Evolutionary conservation across 192 early-diverging fungal genomes (phyloP).

Genomic region (Backusella tarrabulga): DNA sequence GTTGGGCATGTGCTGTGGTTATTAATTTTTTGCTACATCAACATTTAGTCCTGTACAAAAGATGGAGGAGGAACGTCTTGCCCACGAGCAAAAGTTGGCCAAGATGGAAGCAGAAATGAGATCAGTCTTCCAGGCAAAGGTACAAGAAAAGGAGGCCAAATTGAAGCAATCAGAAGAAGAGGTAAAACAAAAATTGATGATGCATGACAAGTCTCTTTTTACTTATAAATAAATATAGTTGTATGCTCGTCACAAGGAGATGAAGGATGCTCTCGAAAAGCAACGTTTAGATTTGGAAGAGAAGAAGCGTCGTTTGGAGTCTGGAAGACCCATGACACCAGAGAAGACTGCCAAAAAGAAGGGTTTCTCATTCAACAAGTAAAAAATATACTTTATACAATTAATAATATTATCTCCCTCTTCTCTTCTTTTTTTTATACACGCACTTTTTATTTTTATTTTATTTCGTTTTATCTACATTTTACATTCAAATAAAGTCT

Average conservation of each 20-base stretch:
- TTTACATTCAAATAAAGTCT: conserved; percentile 2
- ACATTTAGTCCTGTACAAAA: conserved; percentile 50
- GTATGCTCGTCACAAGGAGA: conserved; percentile 95
- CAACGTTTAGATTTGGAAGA: conserved; percentile 95
- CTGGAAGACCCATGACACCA: conserved; percentile 68
- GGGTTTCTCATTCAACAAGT: conserved; percentile 67
- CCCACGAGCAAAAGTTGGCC: conserved; percentile 94
- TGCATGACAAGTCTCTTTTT: background rate
- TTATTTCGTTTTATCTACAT: background rate
- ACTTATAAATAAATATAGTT: conserved; percentile 43
- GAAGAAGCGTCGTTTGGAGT: conserved; percentile 88
- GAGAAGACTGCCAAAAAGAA: conserved; percentile 71
- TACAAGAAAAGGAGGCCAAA: conserved; percentile 98
- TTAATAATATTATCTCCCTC: background rate
- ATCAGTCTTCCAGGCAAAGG: conserved; percentile 98
- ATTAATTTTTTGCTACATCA: background rate
- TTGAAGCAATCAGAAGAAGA: conserved; percentile 98
- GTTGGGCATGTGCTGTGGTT: background rate
- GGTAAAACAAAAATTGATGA: background rate
- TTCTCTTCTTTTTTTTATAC: background rate
- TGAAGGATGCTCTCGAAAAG: conserved; percentile 97
- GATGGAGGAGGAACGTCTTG: conserved; percentile 88
- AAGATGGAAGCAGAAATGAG: conserved; percentile 99
- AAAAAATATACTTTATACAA: conserved; percentile 21
- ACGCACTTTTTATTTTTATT: background rate